phyloP scores from a whole-genome alignment of 345 rosid species.

The Brassica rapa region DNA sequence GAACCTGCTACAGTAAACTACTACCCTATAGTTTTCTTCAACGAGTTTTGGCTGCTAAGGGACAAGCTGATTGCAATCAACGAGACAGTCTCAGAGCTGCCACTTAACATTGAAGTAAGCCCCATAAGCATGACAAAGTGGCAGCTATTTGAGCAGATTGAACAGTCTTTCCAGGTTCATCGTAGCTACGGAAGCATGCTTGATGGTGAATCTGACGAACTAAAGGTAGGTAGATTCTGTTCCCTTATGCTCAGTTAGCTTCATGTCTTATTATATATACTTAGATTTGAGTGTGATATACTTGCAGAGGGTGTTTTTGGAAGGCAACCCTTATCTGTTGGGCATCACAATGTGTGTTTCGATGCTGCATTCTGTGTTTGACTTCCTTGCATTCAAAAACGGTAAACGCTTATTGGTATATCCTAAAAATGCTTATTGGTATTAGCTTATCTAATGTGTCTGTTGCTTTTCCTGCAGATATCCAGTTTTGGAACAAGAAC shows the following conservation, averaged over 20 bases:
- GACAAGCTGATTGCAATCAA: slow-evolving; percentile 76
- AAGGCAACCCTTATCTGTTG: slow-evolving; percentile 93
- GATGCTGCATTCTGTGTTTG: slow-evolving; percentile 83
- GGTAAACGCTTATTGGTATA: slow-evolving; percentile 48
- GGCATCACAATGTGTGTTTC: slow-evolving; percentile 91
- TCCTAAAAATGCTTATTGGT: slow-evolving; percentile 15
- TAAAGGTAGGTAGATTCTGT: slow-evolving; percentile 75
- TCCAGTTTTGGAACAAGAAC: slow-evolving; percentile 99
- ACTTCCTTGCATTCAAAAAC: slow-evolving; percentile 94
- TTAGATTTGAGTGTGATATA: not conserved
- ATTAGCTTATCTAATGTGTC: not conserved
- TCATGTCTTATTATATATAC: not conserved
- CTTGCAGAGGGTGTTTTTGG: slow-evolving; percentile 93
- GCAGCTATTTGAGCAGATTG: slow-evolving; percentile 93
- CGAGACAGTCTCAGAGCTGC: slow-evolving; percentile 72
- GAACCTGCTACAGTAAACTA: slow-evolving; percentile 73
- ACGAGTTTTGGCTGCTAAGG: slow-evolving; percentile 94
- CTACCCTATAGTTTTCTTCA: slow-evolving; percentile 78
- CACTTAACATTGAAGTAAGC: slow-evolving; percentile 82
- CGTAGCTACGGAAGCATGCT: slow-evolving; percentile 98
- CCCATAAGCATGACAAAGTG: slow-evolving; percentile 98
- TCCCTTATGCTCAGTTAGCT: slow-evolving; percentile 3
- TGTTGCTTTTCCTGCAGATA: slow-evolving; percentile 55
- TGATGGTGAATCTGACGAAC: slow-evolving; percentile 95
- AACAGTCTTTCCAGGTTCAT: slow-evolving; percentile 97